Percentiles rank a stretch among this genome's conserved stretches.
Evolutionary conservation across 129 eudicot species (phyloP).

Genomic region (Solidago caesia): DNA sequence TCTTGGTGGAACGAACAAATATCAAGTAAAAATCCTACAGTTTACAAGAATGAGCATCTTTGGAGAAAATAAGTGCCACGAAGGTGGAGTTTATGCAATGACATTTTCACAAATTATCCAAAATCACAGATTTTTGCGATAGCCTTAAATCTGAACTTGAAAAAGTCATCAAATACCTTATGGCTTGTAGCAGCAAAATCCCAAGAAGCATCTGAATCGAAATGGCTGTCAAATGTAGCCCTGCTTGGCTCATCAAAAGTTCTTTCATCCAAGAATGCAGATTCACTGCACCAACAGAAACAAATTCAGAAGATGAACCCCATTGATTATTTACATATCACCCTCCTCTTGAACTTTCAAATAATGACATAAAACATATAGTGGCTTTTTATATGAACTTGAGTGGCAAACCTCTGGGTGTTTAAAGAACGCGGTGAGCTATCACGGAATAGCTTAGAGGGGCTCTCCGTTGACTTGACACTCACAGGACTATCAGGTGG

Average conservation of each 20-base stretch:
- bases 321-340: background rate
- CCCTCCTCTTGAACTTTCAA: background rate
- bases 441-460: constrained; percentile 46
- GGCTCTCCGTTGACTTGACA: constrained; percentile 49
- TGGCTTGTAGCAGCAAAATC: constrained; percentile 38
- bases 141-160: background rate
- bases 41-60: background rate
- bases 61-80: background rate
- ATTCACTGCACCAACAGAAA: constrained; percentile 42
- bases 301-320: constrained; percentile 35
- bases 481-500: constrained; percentile 65
- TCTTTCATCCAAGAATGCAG: constrained; percentile 27
- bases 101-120: background rate
- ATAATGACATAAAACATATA: background rate
- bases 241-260: constrained; percentile 53
- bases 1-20: background rate
- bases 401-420: constrained; percentile 32
- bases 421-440: constrained; percentile 62
- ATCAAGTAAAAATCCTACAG: background rate
- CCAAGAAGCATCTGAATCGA: constrained; percentile 62
- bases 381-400: background rate
- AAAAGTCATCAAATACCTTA: constrained; percentile 37
- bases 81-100: background rate
- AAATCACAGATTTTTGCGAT: background rate
- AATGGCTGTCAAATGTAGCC: constrained; percentile 61